These are phyloP conservation scores for Backusella westeae DNA, from an alignment of 192 early-diverging fungal genomes.

Conservation along the genomic window DNA sequence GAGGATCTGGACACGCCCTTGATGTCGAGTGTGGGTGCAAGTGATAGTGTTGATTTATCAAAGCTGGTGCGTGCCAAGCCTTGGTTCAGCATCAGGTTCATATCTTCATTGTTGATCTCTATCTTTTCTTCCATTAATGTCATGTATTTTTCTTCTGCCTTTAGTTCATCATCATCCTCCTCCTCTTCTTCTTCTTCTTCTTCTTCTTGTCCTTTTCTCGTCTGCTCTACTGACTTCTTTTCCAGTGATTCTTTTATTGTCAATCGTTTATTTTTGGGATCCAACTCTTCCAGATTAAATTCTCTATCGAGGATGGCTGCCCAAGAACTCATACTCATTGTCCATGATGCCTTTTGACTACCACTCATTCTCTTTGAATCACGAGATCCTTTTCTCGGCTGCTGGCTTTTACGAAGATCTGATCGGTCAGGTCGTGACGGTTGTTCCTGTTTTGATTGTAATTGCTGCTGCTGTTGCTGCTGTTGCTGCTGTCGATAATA, in stretches of 20 bases:
- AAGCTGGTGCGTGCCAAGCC: not conserved
- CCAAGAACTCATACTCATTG: slow-evolving; percentile 18
- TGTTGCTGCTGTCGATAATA: not conserved
- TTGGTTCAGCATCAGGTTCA: not conserved
- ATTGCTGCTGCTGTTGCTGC: not conserved
- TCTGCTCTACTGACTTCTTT: not conserved
- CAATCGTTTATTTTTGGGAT: slow-evolving; percentile 3
- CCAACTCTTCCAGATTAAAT: slow-evolving; percentile 20
- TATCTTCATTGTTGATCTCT: not conserved
- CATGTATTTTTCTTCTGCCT: not conserved
- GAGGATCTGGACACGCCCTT: not conserved
- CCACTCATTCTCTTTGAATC: slow-evolving; percentile 23
- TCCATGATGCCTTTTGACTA: slow-evolving; percentile 30
- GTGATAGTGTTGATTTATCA: not conserved
- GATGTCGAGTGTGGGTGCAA: not conserved
- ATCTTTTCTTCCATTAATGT: not conserved
- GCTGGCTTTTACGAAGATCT: not conserved
- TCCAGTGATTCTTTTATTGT: not conserved
- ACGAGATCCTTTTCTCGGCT: not conserved
- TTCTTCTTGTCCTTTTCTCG: not conserved
- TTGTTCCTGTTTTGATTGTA: not conserved
- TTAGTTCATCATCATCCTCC: not conserved
- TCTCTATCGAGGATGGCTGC: slow-evolving; percentile 19
- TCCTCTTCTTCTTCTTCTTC: not conserved
- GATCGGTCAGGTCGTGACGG: not conserved